Conservation (phyloP, 768 basidiomycete genomes). For the Suillus brevipes region DNA sequence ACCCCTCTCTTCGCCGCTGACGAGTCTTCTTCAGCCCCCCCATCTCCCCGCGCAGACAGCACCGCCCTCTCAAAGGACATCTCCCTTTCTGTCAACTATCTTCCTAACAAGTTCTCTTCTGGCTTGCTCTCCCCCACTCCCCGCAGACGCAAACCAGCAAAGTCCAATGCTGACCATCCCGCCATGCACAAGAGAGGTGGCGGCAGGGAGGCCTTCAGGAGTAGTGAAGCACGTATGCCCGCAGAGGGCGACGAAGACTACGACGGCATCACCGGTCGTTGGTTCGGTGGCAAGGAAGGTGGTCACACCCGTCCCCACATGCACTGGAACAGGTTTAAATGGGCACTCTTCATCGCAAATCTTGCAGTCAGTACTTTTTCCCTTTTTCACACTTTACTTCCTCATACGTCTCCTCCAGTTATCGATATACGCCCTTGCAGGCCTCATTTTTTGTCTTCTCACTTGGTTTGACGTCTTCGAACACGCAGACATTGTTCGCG, state of each 20-base stretch:
- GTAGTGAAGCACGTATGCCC: conserved; percentile 54
- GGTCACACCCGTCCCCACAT: conserved; percentile 43
- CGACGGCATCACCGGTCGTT: conserved; percentile 40
- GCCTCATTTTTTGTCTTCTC: conserved; percentile 64
- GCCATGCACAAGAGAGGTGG: conserved; percentile 63
- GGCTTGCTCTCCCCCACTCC: conserved; percentile 42
- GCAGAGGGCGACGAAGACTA: conserved; percentile 55
- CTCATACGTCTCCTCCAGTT: conserved; percentile 37
- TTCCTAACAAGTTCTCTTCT: conserved; percentile 73
- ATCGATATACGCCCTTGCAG: conserved; percentile 57
- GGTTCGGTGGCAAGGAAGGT: conserved; percentile 42
- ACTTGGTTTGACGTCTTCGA: conserved; percentile 78
- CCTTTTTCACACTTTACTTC: background rate
- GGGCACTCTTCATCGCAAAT: conserved; percentile 62
- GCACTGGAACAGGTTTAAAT: conserved; percentile 86
- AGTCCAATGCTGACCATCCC: conserved; percentile 30
- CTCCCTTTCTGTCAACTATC: conserved; percentile 67
- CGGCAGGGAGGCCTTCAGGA: conserved; percentile 64
- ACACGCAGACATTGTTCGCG: conserved; percentile 69
- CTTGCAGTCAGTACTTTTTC: background rate
- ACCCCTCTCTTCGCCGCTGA: conserved; percentile 37
- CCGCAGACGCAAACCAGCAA: conserved; percentile 33
- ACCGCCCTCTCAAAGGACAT: conserved; percentile 11
- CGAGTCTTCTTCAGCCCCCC: conserved; percentile 17
- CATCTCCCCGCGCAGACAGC: conserved; percentile 16